These are phyloP conservation scores for Suillus sp. DNA, from an alignment of 768 basidiomycete species.

Conservation along the genomic window DNA sequence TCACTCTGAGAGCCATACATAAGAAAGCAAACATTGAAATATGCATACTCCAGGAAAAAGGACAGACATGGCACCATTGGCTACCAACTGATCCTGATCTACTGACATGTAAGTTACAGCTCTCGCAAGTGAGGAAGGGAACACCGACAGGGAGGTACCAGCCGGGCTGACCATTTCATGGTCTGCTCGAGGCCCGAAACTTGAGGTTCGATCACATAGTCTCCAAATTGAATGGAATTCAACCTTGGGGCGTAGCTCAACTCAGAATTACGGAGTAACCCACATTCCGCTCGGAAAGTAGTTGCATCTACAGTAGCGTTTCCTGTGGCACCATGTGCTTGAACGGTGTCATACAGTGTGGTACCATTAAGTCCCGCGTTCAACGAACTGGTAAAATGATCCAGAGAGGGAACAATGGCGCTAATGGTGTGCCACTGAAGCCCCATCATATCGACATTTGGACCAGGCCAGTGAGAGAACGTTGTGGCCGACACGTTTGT, in stretches of 20 bases:
- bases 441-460: background rate
- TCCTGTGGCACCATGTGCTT: constrained; percentile 4
- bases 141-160: background rate
- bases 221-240: background rate
- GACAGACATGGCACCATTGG: background rate
- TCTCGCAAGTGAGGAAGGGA: constrained; percentile 4
- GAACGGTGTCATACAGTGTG: constrained; percentile 15
- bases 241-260: background rate
- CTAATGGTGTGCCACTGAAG: constrained; percentile 8
- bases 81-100: background rate
- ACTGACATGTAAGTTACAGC: background rate
- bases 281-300: constrained; percentile 11
- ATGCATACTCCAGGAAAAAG: background rate
- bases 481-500: background rate
- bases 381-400: background rate
- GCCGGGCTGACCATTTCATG: background rate
- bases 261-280: constrained; percentile 8
- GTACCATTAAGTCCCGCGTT: constrained; percentile 3
- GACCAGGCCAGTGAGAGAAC: constrained; percentile 2
- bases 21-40: background rate
- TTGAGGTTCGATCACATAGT: background rate
- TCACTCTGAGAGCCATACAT: background rate
- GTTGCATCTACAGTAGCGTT: constrained; percentile 14
- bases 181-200: constrained; percentile 14
- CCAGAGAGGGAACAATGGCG: constrained; percentile 6